Base-by-base conservation (phyloP, 1,284 basidiomycete species). In the Leccinum solheimii region DNA sequence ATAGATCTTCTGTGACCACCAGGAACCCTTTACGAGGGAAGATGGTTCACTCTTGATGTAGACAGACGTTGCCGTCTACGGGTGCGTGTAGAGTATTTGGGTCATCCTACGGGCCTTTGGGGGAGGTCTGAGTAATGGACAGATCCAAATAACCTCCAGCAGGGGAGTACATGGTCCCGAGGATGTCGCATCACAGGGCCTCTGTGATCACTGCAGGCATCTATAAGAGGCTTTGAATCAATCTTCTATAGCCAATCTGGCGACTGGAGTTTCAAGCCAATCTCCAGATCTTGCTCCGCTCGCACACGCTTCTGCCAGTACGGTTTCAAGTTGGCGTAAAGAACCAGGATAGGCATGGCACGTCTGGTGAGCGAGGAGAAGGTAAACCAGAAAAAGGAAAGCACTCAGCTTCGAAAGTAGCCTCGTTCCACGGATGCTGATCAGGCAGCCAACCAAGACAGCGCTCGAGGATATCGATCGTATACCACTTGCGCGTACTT, bases 191-290 rank as follows among this genome's bases (percentile, higher is more conserved):
- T 19, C 59, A 43, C 23, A 58, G 56, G 34, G 53, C 57, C 45
- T 58, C 64, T 10, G 56, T 54, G 26, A 62, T 53, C 19, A 59
- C 26, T 51, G 66, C 58, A 34, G 32, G 32, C 30, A 32, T 64
- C 54, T 9, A 63, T n/a, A 21, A 52, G 68, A 11, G n/a, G 10
- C 9, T 43, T 48, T 56, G 14, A 59, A 43, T 32, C 62, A 45
- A 59, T 72, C 67, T 30, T 59, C 11, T 23, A 34, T 40, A 40
- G 68, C 61, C 36, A 70, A 54, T 43, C 62, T 62, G 21, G 34
- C 51, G 14, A 32, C 30, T 32, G 30, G 30, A 52, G 36, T 16
- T 73, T 71, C n/a, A 21, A 56, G 45, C 13, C 53, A 32, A 71
- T 58, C 32, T 56, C 63, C 8, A 23, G 49, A 30, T 67, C 60